Evolutionary conservation across 805 yeast species (phyloP), one percentile per base, ranked within the genome.

Genomic region (Metschnikowia corniflorae): DNA sequence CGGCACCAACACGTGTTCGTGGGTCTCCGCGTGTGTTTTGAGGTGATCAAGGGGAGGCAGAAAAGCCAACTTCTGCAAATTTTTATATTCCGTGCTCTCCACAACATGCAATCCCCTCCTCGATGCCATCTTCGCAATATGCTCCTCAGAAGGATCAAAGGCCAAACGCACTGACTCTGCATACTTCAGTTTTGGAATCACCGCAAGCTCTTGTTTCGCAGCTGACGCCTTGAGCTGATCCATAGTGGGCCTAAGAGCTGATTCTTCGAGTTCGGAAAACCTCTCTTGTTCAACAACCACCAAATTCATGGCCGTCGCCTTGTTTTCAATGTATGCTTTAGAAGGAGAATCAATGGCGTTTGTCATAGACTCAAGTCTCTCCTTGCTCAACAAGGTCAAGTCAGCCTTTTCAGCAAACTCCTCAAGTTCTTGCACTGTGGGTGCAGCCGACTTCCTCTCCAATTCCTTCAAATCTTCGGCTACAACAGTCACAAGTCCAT

Each of bases 391-490:
- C 22, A 42, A 21, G 3, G 15, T 16, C 13, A 24, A 28, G 6
- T 30, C 40, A 14, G 25, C 5, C n/a, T 18, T 20, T 12, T 25
- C 31, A 15, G 40, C 39, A 10, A 31, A 35, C 3, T 12, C 12
- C 17, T 31, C 24, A 7, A 44, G 16, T 12, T 33, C 39, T 2
- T 24, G 35, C 7, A 37, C 9, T 14, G 44, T 33, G 2, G 48
- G 50, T 15, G 43, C 25, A 21, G 39, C 31, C 28, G 57, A 46
- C 16, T 46, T 39, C 6, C 52, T 29, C 7, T 39, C 18, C 24
- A 43, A 29, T 7, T 47, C 38, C 14, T 39, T 28, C 14, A 38
- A 26, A 7, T 29, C 32, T 0, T 12, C 18, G 4, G 25, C 35
- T 7, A 28, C 22, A n/a, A 46, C 17, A 0, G 42, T 25, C 2